These are phyloP conservation scores for Monilinia fructicola DNA, from an alignment of 2,329 filamentous ascomycete species.

Conservation along the genomic window DNA sequence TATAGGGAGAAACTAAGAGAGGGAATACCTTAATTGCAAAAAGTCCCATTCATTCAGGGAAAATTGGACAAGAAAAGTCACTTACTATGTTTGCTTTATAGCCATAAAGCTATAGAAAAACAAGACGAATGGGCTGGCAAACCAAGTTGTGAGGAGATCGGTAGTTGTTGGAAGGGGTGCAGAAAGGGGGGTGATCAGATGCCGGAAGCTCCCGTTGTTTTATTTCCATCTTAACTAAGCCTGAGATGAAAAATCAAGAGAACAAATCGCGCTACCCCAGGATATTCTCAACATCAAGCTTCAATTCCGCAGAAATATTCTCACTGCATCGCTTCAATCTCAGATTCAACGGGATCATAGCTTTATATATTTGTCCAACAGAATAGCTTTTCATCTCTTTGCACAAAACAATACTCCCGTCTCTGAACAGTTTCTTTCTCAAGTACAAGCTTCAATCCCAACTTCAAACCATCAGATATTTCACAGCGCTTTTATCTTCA, in stretches of 20 bases:
- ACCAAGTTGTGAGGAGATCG: neutral
- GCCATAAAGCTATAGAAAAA: neutral
- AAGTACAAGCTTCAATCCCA: neutral
- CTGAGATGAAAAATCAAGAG: neutral
- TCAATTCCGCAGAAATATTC: neutral
- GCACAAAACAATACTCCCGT: neutral
- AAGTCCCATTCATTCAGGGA: neutral
- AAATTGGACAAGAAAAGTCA: neutral
- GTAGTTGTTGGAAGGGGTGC: neutral
- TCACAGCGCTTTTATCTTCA: neutral
- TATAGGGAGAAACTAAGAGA: neutral
- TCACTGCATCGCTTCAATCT: neutral
- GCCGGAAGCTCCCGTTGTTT: constrained; percentile 1
- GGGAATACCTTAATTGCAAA: neutral
- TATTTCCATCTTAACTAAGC: neutral
- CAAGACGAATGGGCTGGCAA: neutral
- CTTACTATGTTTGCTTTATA: neutral
- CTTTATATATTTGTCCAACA: neutral
- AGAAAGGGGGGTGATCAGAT: neutral
- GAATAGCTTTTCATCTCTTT: neutral
- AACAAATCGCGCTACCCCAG: neutral
- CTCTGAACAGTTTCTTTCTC: neutral
- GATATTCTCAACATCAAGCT: neutral
- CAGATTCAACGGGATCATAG: neutral
- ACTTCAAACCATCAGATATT: neutral